Conservation (phyloP, 1,284 basidiomycete genomes). For the Bondarzewia mesenterica region DNA sequence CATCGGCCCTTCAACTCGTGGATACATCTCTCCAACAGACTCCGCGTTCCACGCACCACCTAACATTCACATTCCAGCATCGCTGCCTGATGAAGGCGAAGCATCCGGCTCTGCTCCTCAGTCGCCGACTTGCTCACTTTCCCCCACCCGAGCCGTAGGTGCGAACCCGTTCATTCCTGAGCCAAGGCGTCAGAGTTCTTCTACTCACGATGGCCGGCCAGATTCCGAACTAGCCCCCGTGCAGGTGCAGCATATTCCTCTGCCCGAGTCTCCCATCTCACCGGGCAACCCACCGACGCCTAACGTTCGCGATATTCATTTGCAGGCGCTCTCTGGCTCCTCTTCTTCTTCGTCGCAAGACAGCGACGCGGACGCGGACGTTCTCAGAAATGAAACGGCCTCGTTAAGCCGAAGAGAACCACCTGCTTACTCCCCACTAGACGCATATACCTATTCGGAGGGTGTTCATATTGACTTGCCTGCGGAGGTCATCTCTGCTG, state of each 20-base stretch:
- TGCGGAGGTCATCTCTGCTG: slow-evolving; percentile 74
- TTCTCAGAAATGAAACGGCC: slow-evolving; percentile 10
- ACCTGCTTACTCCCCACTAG: slow-evolving; percentile 76
- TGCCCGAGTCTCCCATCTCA: slow-evolving; percentile 66
- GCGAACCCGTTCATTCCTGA: slow-evolving; percentile 65
- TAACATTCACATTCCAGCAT: slow-evolving; percentile 40
- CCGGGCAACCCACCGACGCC: slow-evolving; percentile 69
- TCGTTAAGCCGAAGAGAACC: slow-evolving; percentile 39
- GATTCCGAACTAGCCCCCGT: slow-evolving; percentile 61
- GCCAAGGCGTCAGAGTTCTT: slow-evolving; percentile 41
- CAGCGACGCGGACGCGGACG: slow-evolving; percentile 9
- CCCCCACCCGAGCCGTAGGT: slow-evolving; percentile 44
- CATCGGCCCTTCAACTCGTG: slow-evolving; percentile 34
- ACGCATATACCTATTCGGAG: slow-evolving; percentile 71
- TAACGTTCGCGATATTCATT: slow-evolving; percentile 67
- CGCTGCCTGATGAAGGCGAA: slow-evolving; percentile 28
- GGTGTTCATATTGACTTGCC: slow-evolving; percentile 78
- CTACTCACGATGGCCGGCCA: slow-evolving; percentile 24
- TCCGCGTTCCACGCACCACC: slow-evolving; percentile 48
- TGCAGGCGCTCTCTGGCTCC: slow-evolving; percentile 51
- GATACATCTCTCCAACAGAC: slow-evolving; percentile 64
- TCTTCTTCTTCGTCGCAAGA: slow-evolving; percentile 19
- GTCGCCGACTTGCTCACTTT: slow-evolving; percentile 22
- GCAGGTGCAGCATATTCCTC: slow-evolving; percentile 36
- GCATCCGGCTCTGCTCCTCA: slow-evolving; percentile 33